Conservation (phyloP, 306 rosid genomes). For the Prunus fruticosa region DNA sequence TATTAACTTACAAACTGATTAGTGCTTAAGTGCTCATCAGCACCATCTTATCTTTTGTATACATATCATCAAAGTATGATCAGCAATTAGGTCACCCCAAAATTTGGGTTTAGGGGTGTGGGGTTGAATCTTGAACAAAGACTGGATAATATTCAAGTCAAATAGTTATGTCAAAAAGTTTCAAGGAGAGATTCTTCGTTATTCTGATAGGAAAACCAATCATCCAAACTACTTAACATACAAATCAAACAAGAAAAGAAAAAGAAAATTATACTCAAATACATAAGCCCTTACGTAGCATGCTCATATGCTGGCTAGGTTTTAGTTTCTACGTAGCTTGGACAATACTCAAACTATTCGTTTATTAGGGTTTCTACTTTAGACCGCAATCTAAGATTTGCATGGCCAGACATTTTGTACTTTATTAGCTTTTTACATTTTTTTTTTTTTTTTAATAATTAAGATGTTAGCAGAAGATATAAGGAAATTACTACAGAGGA, state of each 20-base stretch:
- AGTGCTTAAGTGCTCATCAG: not conserved
- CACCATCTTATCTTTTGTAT: too few species aligned
- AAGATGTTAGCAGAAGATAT: not conserved
- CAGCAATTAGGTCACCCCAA: constrained; percentile 8
- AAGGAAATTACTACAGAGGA: too few species aligned
- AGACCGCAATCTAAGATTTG: not conserved
- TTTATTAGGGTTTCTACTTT: too few species aligned
- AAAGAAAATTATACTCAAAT: not conserved
- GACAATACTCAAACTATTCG: too few species aligned
- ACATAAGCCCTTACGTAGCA: not conserved
- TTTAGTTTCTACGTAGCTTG: not conserved
- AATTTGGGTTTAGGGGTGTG: not conserved
- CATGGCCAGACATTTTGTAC: not conserved
- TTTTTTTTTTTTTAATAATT: not conserved
- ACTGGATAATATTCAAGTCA: not conserved
- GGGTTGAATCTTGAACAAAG: constrained; percentile 14
- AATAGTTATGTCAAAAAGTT: not conserved
- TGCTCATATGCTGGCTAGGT: not conserved
- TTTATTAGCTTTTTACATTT: not conserved
- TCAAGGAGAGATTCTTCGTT: not conserved
- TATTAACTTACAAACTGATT: too few species aligned
- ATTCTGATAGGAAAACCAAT: not conserved
- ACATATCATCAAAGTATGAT: not conserved
- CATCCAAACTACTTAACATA: too few species aligned
- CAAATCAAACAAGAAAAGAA: too few species aligned